A percentile compares a stretch with the other conserved stretches of the same genome.
Evolutionary conservation across 139 green algal species (phyloP).

Genomic region (Coelastrella sp.): DNA sequence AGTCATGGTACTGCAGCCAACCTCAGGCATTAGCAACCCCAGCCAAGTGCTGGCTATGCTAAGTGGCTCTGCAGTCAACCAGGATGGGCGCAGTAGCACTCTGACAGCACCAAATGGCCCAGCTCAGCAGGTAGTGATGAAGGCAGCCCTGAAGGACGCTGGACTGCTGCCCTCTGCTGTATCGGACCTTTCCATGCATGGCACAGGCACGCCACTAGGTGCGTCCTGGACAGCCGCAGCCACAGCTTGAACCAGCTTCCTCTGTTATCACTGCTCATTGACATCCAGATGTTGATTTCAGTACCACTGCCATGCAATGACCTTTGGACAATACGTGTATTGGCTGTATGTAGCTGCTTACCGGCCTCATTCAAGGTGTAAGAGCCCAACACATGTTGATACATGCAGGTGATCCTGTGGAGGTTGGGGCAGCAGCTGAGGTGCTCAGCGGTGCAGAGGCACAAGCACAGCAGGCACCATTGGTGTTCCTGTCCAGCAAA

Average conservation of each 20-base stretch:
- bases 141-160: slow-evolving; percentile 58
- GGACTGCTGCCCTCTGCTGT: slow-evolving; percentile 48
- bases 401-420: slow-evolving; percentile 88
- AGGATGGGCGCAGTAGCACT: slow-evolving; percentile 89
- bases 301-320: no score
- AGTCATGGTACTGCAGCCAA: slow-evolving; percentile 54
- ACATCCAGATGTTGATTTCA: no score
- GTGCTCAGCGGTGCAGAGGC: slow-evolving; percentile 37
- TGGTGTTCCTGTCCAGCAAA: slow-evolving; percentile 77
- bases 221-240: no score
- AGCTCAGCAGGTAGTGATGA: slow-evolving; percentile 86
- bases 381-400: no score
- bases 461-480: slow-evolving; percentile 46
- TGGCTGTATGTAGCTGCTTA: no score
- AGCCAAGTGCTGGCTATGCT: slow-evolving; percentile 7
- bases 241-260: no score
- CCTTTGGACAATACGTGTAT: no score
- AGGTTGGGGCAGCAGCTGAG: slow-evolving; percentile 73
- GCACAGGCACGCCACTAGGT: slow-evolving; percentile 64
- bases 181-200: slow-evolving; percentile 75
- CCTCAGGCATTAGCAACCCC: no score
- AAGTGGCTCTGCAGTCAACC: slow-evolving; percentile 82
- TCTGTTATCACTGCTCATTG: no score
- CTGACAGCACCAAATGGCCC: slow-evolving; percentile 91
- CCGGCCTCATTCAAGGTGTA: no score